Base-by-base conservation (phyloP, 371 early-diverging fungal species). In the Dichotomocladium elegans region DNA sequence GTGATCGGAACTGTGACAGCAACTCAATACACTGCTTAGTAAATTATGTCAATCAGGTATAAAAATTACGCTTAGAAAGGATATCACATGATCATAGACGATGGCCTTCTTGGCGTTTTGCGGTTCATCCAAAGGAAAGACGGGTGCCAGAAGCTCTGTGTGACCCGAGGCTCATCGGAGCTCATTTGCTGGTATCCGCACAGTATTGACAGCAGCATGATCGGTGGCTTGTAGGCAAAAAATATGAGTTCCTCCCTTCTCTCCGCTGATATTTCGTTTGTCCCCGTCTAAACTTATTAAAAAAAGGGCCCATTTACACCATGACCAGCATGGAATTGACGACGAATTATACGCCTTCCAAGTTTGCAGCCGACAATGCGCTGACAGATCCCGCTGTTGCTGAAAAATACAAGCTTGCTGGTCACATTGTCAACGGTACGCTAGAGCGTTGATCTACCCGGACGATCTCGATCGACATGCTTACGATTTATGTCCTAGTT, bases 401-500 rank as follows among this genome's bases (percentile, higher is more conserved):
- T 57, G 82, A 81, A 58, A 92, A 91, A 77, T 94, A 93, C 73
- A 85, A 83, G 64, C 72, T 83, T 31, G 88, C 93, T 41, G 90
- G 91, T 42, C 84, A 88, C 41, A 82, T 92, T 58, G 82, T 89
- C 58, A 90, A 92, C 64, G 79, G 86, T 88, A 72, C 46, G 54
- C n/a, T 12, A 40, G 41, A 41, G 21, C 11, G 41, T 25, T 34
- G 11, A 25, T 47, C n/a, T 33, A 10, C 29, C 1, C 35, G 49
- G 30, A 29, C 47, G 47, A 47, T 47, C 30, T 14, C 3, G 4
- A 34, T 26, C 24, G 21, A 34, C 29, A 14, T 12, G 5, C 15
- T 46, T 19, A 19, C 28, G 9, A 12, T n/a, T 15, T 15, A 19
- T 19, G 41, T 41, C 42, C 43, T 33, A 72, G 73, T 47, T 50